phyloP scores from a whole-genome alignment of 176 grass and related monocot genomes.

The Aegilops bicornis region DNA sequence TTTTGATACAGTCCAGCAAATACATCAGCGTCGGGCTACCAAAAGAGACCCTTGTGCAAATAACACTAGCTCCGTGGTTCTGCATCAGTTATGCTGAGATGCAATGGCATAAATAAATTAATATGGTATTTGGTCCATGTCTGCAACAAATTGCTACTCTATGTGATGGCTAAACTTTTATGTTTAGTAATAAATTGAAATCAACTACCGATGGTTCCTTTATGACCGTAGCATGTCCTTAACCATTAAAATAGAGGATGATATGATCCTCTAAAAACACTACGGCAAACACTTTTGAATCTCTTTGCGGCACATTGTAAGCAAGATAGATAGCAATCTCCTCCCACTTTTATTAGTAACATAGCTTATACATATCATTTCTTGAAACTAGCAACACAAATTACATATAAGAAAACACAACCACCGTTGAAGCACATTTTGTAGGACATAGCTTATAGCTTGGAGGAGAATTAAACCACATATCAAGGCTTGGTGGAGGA shows the following conservation, averaged over 20 bases:
- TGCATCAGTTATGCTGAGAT: too few relatives aligned
- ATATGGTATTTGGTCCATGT: neutral
- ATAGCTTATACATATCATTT: neutral
- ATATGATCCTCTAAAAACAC: neutral
- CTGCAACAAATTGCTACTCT: neutral
- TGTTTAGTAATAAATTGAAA: neutral
- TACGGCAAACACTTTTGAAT: neutral
- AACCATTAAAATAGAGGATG: neutral
- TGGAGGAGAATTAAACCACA: neutral
- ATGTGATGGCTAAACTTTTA: neutral
- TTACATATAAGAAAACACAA: neutral
- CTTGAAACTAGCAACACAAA: neutral
- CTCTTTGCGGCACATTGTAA: neutral
- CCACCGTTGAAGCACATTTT: neutral
- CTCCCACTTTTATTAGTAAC: neutral
- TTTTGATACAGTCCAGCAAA: neutral
- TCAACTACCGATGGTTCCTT: neutral
- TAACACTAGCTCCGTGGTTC: too few relatives aligned
- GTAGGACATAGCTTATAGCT: neutral
- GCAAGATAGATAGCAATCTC: neutral
- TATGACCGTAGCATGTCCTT: neutral
- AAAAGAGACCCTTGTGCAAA: neutral
- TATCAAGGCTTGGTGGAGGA: neutral
- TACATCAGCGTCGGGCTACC: neutral
- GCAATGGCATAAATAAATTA: neutral